Evolutionary conservation across 164 flowering plant genomes (phyloP).

Genomic region (Annona cherimola): DNA sequence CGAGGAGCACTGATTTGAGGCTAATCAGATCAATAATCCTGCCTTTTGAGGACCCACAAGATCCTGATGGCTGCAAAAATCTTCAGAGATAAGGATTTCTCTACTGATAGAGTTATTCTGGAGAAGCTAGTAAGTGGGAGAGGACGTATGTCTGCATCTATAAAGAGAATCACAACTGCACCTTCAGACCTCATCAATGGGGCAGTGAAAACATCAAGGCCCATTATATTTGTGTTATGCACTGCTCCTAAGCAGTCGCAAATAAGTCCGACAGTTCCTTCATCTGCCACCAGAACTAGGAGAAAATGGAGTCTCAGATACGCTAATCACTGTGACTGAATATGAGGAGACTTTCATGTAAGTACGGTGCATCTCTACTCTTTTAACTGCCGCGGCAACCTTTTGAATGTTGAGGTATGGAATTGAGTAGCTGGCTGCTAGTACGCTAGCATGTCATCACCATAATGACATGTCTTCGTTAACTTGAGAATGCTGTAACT

Average conservation of each 20-base stretch:
- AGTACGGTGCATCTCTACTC: no score
- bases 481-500: no score
- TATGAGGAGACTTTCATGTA: no score
- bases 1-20: slow-evolving; percentile 7
- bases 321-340: slow-evolving; percentile 23
- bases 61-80: slow-evolving; percentile 5
- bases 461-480: no score
- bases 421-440: no score
- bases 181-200: neutral
- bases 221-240: neutral
- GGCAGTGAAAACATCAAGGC: neutral
- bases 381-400: no score
- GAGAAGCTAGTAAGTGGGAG: slow-evolving; percentile 11
- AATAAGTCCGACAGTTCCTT: neutral
- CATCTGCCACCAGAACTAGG: slow-evolving; percentile 7
- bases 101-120: slow-evolving; percentile 5
- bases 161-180: neutral
- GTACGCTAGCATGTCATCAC: no score
- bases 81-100: slow-evolving; percentile 4
- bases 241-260: neutral
- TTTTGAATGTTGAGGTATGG: no score
- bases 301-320: slow-evolving; percentile 33
- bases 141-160: neutral
- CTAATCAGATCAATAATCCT: slow-evolving; percentile 11
- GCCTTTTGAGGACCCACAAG: slow-evolving; percentile 10